Percentiles rank a stretch among this genome's conserved stretches.
These are phyloP conservation scores for Naganishia vishniacii DNA, from an alignment of 768 basidiomycete species.

Conservation along the genomic window DNA sequence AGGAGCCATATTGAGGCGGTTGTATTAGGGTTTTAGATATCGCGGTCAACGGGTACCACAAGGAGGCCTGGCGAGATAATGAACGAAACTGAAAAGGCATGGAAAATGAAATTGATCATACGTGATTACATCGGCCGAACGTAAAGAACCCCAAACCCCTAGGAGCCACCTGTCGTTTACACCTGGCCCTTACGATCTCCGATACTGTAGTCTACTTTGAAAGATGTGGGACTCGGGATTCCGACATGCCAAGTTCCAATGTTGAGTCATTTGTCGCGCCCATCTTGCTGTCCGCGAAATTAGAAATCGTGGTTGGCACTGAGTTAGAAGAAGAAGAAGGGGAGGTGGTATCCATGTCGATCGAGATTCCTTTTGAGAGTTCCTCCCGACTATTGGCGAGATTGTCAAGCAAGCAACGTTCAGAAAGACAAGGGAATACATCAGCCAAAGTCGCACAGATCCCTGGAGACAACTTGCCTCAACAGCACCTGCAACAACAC, in stretches of 20 bases:
- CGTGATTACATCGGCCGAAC: no score
- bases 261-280: not conserved
- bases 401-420: not conserved
- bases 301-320: not conserved
- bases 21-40: not conserved
- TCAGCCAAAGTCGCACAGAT: no score
- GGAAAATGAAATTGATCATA: no score
- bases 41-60: no score
- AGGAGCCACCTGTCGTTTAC: not conserved
- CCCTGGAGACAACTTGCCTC: no score
- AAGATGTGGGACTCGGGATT: no score
- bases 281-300: not conserved
- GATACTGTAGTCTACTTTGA: no score
- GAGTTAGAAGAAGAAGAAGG: not conserved
- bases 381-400: constrained; percentile 1
- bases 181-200: not conserved
- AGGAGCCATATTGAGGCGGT: not conserved
- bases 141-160: no score
- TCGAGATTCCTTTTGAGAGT: not conserved
- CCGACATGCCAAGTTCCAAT: constrained; percentile 3
- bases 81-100: no score
- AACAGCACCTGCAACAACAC: constrained; percentile 7
- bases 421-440: no score
- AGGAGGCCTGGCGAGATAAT: no score
- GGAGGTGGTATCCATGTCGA: not conserved